Conservation (phyloP, 768 basidiomycete species). For the Omphalotus guepiniiformis region DNA sequence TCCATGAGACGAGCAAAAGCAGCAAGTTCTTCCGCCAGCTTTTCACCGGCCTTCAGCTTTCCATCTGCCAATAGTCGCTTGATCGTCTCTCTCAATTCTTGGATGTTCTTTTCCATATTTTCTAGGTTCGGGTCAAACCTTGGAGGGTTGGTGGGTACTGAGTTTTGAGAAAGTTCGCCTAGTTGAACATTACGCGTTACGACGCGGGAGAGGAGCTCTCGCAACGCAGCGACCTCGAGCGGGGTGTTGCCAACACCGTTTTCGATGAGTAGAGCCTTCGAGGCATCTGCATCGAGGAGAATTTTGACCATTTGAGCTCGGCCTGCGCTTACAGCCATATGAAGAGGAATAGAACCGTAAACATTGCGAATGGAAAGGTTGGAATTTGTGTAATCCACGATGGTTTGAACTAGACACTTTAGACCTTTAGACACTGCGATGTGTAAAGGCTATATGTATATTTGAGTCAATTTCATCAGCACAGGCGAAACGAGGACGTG, state of each 20-base stretch:
- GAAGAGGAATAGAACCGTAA: slow-evolving; percentile 49
- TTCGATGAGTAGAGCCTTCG: slow-evolving; percentile 40
- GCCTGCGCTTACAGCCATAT: slow-evolving; percentile 36
- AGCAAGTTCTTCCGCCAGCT: slow-evolving; percentile 18
- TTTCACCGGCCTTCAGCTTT: slow-evolving; percentile 18
- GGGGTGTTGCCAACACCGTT: slow-evolving; percentile 46
- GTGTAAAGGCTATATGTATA: slow-evolving; percentile 44
- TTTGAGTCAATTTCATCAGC: slow-evolving; percentile 1
- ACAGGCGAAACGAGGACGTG: neutral
- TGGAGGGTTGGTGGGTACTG: slow-evolving; percentile 4
- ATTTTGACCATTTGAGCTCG: slow-evolving; percentile 31
- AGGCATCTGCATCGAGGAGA: slow-evolving; percentile 34
- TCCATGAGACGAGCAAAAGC: slow-evolving; percentile 27
- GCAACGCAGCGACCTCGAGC: slow-evolving; percentile 31
- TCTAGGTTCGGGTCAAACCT: slow-evolving; percentile 17
- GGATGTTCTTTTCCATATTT: slow-evolving; percentile 18
- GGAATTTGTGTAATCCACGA: slow-evolving; percentile 34
- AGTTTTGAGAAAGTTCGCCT: neutral
- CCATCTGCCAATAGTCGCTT: slow-evolving; percentile 20
- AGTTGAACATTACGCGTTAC: neutral
- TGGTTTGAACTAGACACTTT: slow-evolving; percentile 25
- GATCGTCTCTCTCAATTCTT: slow-evolving; percentile 21
- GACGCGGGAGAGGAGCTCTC: slow-evolving; percentile 23
- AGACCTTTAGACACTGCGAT: slow-evolving; percentile 39
- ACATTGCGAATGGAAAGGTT: slow-evolving; percentile 38